Base-by-base conservation (phyloP, 2,329 filamentous ascomycete genomes). In the Ambrosiella xylebori region DNA sequence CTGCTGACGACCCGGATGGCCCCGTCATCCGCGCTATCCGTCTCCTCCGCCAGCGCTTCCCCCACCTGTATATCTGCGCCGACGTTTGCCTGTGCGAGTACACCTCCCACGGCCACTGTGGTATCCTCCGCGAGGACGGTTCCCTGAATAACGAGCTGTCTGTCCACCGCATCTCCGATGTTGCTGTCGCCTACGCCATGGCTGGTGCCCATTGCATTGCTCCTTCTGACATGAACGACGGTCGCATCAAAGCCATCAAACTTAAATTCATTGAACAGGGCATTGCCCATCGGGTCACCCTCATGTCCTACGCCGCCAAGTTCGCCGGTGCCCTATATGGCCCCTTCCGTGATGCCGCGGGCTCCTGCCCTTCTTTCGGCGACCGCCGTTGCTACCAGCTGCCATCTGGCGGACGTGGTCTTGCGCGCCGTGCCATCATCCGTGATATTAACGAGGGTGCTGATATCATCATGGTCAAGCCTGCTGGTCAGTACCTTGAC, bases 381-480 rank as follows among this genome's bases (percentile, higher is more conserved):
- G 93, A 98, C 72, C 82, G 93, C 65, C 85, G 86, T 69, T 97
- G 93, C 79, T 98, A 98, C 74, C 93, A 98, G 73, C 79, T 98
- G 9, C 93, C 93, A 1, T 88, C 89, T 0, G 90, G 90, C 61
- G 93, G 90, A 35, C 85, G 93, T 55, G 93, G 93, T 39, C 81
- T 98, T 50, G 93, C 93, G 13, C 82, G 93, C 63, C 82, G 93
- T 64, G 93, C 93, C 54, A 96, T 98, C 63, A 74, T 82, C 45
- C 81, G 93, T 64, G 93, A 98, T 68, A 91, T 98, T 64, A 79
- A 78, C 63, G 93, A 98, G 72, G 93, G 93, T 35, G 93, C 93
- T 17, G 93, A 98, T 67, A 88, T 96, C 64, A 95, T 98, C 71
- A 96, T 98, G 91, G 93, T 98, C 62, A 98, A 98, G 77, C 93